phyloP scores from a whole-genome alignment of 345 rosid genomes.

The Rhizophora mangle region DNA sequence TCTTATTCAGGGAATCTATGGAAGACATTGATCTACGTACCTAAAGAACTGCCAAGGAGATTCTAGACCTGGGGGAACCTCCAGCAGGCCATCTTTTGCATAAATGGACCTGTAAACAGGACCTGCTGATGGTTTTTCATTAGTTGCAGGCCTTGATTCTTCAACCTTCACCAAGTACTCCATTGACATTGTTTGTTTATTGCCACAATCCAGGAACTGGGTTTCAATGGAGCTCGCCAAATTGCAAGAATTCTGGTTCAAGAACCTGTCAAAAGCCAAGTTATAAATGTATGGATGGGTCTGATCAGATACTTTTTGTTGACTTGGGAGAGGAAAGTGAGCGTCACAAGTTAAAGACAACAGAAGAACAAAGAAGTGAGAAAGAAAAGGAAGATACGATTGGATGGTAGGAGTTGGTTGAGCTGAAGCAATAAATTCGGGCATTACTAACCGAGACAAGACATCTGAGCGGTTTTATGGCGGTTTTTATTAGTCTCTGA shows the following conservation, averaged over 20 bases:
- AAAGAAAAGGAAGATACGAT: neutral
- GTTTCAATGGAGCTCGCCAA: neutral
- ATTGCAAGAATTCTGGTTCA: neutral
- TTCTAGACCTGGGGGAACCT: slow-evolving; percentile 46
- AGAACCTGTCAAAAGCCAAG: neutral
- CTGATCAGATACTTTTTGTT: neutral
- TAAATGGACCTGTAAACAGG: slow-evolving; percentile 81
- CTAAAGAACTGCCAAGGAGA: slow-evolving; percentile 95
- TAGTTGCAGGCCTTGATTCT: slow-evolving; percentile 53
- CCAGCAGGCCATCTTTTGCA: slow-evolving; percentile 72
- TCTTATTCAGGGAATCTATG: neutral
- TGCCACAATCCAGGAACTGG: neutral
- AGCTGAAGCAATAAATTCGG: slow-evolving; percentile 29
- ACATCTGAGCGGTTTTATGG: neutral
- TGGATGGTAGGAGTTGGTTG: slow-evolving; percentile 24
- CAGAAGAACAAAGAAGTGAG: neutral
- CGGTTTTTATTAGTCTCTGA: neutral
- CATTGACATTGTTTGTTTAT: slow-evolving; percentile 24
- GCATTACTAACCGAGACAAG: neutral
- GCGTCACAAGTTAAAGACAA: neutral
- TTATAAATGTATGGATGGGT: too few relatives aligned
- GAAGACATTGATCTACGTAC: slow-evolving; percentile 23
- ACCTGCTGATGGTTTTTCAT: slow-evolving; percentile 57
- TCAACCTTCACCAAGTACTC: slow-evolving; percentile 65
- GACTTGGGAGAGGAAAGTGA: neutral